Percentiles rank a stretch among this genome's conserved stretches.
Conservation (phyloP, 441 rosid species). For the Erodium trifolium region DNA sequence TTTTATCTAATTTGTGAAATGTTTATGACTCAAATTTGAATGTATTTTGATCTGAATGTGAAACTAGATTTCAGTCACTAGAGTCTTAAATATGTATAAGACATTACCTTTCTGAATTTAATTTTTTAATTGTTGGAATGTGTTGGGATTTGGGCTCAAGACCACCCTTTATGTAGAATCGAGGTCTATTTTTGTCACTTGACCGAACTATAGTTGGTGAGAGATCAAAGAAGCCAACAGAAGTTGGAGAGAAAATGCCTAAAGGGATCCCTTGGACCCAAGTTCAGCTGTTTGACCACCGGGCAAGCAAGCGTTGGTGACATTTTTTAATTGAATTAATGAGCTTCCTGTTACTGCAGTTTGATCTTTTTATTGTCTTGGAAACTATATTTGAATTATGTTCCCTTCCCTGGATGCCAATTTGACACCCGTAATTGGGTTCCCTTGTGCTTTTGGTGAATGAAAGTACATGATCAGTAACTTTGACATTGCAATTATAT, state of each 20-base stretch:
- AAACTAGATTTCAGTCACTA: background rate
- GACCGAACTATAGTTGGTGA: no score
- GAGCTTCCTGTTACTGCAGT: background rate
- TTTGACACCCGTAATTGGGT: background rate
- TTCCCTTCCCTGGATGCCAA: background rate
- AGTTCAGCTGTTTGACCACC: no score
- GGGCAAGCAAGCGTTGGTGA: background rate
- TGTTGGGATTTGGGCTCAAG: no score
- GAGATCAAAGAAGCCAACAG: no score
- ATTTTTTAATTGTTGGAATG: no score
- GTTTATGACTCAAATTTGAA: background rate
- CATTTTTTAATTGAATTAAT: background rate
- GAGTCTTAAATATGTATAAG: background rate
- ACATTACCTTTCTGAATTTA: background rate
- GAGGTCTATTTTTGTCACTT: no score
- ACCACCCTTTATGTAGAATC: no score
- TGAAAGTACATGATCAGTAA: background rate
- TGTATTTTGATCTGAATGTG: background rate
- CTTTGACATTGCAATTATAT: no score
- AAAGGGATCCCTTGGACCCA: no score
- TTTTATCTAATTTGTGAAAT: background rate
- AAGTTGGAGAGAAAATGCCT: no score
- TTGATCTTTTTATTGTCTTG: background rate
- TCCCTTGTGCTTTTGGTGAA: background rate
- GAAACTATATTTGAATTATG: no score